Evolutionary conservation across 2,329 filamentous ascomycete species (phyloP).

Genomic region (Diaporthe sp.): DNA sequence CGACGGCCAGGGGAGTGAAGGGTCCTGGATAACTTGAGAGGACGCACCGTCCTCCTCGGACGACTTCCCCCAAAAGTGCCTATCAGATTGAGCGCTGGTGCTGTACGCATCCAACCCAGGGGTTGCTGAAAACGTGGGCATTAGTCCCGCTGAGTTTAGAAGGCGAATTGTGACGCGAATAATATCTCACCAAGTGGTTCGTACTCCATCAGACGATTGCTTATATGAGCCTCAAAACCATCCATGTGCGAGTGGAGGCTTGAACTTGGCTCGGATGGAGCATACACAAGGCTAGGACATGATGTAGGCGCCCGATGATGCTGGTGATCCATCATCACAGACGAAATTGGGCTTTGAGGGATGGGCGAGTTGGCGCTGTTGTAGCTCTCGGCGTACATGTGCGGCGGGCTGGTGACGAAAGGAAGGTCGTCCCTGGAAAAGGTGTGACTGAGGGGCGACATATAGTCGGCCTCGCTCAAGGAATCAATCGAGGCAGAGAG

Average conservation of each 20-base stretch:
- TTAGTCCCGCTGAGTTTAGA: conserved; percentile 44
- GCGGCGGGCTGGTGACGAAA: conserved; percentile 68
- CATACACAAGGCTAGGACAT: conserved; percentile 73
- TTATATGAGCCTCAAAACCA: conserved; percentile 68
- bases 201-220: conserved; percentile 68
- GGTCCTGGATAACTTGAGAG: conserved; percentile 57
- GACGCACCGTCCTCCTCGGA: conserved; percentile 62
- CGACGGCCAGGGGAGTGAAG: conserved; percentile 63
- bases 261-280: conserved; percentile 72
- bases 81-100: conserved; percentile 63
- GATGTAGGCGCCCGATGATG: conserved; percentile 66
- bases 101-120: conserved; percentile 68
- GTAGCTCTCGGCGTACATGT: conserved; percentile 70
- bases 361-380: conserved; percentile 66
- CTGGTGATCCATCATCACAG: conserved; percentile 69
- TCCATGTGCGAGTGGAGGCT: conserved; percentile 73
- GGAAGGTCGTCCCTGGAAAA: conserved; percentile 68
- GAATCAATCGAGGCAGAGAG: conserved; percentile 71
- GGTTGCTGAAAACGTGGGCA: conserved; percentile 56
- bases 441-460: conserved; percentile 69
- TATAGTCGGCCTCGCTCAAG: conserved; percentile 73
- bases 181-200: conserved; percentile 69
- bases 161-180: conserved; percentile 53
- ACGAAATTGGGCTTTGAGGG: conserved; percentile 68
- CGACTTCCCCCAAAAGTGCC: conserved; percentile 62